Evolutionary conservation across 768 basidiomycete species (phyloP), one percentile per base, ranked within the genome.

Genomic region (Leucocoprinus sp.): DNA sequence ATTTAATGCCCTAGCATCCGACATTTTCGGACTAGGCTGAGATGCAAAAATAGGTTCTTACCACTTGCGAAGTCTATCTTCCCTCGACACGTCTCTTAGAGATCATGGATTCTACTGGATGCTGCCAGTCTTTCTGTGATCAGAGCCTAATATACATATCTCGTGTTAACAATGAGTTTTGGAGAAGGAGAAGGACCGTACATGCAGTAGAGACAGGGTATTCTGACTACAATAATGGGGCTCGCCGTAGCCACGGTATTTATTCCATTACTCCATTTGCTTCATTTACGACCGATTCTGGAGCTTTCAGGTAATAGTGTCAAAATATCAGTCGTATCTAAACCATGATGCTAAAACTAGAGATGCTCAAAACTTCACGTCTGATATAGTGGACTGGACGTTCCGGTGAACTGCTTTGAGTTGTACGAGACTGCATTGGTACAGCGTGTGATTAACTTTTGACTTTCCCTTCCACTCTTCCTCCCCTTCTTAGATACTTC

Each of bases 1-100:
- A 45, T 45, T 18, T 45, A 37, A 21, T 24, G 8, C 42, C n/a
- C 22, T n/a, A n/a, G n/a, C n/a, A n/a, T n/a, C n/a, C n/a, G n/a
- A n/a, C n/a, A n/a, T n/a, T n/a, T n/a, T n/a, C n/a, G n/a, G n/a
- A n/a, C n/a, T n/a, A n/a, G n/a, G n/a, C n/a, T n/a, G n/a, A n/a
- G n/a, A n/a, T n/a, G n/a, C n/a, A n/a, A n/a, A n/a, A n/a, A n/a
- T n/a, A n/a, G n/a, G n/a, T n/a, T n/a, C n/a, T n/a, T n/a, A n/a
- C n/a, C n/a, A n/a, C n/a, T n/a, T n/a, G n/a, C n/a, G n/a, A n/a
- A n/a, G n/a, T n/a, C n/a, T n/a, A n/a, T n/a, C n/a, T n/a, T n/a
- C n/a, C n/a, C n/a, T n/a, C n/a, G n/a, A n/a, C n/a, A n/a, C n/a
- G n/a, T n/a, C n/a, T n/a, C n/a, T n/a, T n/a, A n/a, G n/a, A n/a